phyloP scores from a whole-genome alignment of 2,329 filamentous ascomycete genomes.

The Stromatinia cepivora region DNA sequence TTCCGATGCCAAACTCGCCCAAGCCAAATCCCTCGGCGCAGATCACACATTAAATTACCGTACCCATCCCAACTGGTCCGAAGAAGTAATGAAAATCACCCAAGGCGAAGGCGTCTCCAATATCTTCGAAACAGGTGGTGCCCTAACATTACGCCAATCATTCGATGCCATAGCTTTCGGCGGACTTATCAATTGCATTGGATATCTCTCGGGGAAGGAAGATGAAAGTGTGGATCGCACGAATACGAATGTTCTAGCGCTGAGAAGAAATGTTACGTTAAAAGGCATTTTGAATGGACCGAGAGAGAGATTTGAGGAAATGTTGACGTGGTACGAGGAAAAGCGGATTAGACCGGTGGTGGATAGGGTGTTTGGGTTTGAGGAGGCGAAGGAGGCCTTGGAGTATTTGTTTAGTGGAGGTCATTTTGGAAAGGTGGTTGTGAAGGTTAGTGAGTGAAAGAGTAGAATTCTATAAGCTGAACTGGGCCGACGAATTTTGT shows the following conservation, averaged over 20 bases:
- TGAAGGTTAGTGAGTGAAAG: conserved; percentile 22
- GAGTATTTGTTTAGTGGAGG: conserved; percentile 50
- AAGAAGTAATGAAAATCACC: conserved; percentile 50
- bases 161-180: conserved; percentile 56
- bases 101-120: conserved; percentile 51
- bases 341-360: conserved; percentile 51
- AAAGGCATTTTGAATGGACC: conserved; percentile 64
- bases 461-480: neutral
- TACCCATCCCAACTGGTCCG: conserved; percentile 53
- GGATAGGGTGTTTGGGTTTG: conserved; percentile 50
- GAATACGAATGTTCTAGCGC: conserved; percentile 60
- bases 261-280: conserved; percentile 48
- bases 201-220: conserved; percentile 53
- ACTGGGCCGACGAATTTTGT: neutral
- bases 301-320: conserved; percentile 54
- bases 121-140: conserved; percentile 57
- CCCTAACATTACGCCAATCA: conserved; percentile 52
- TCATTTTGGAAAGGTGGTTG: conserved; percentile 50
- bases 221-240: conserved; percentile 55
- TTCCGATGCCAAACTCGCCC: conserved; percentile 52
- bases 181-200: conserved; percentile 54
- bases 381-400: conserved; percentile 49
- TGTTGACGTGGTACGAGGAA: conserved; percentile 49
- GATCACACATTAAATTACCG: conserved; percentile 56
- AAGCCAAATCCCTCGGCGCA: conserved; percentile 50